Evolutionary conservation across 495 filamentous ascomycete species (phyloP).

Genomic region (Penicillium ucsense): DNA sequence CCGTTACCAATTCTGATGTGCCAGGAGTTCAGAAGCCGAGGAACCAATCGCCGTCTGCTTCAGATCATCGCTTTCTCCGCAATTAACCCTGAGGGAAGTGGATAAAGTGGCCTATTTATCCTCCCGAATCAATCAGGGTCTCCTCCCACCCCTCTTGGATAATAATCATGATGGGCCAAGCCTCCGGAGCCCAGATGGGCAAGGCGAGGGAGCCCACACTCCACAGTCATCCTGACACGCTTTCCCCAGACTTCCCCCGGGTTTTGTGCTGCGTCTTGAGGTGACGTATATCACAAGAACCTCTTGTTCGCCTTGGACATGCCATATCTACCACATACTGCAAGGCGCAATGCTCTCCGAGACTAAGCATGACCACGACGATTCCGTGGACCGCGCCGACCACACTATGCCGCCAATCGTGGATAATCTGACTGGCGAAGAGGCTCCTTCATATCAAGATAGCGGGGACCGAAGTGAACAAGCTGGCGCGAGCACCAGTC

Average conservation of each 20-base stretch:
- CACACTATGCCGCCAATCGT: not conserved
- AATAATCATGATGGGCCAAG: too few relatives aligned
- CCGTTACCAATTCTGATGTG: too few relatives aligned
- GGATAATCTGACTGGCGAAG: conserved; percentile 1
- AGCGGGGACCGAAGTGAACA: conserved; percentile 15
- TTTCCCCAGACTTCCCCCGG: not conserved
- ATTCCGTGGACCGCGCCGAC: conserved; percentile 11
- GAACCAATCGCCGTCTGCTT: too few relatives aligned
- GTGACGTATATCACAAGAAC: not conserved
- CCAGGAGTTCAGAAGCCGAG: too few relatives aligned
- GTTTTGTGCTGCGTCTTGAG: conserved; percentile 8
- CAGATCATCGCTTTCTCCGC: too few relatives aligned
- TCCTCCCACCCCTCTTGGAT: too few relatives aligned
- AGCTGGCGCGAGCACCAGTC: conserved; percentile 7
- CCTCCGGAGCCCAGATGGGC: too few relatives aligned
- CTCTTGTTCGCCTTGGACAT: conserved; percentile 4
- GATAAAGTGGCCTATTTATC: too few relatives aligned
- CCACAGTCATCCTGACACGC: not conserved
- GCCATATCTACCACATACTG: conserved; percentile 9
- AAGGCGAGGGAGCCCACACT: too few relatives aligned
- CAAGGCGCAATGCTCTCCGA: conserved; percentile 25
- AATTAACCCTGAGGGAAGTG: too few relatives aligned
- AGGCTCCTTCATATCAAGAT: conserved; percentile 5
- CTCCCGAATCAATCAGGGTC: too few relatives aligned
- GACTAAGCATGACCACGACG: conserved; percentile 14